Evolutionary conservation across 2,329 filamentous ascomycete genomes (phyloP).

Genomic region (Ilyonectria robusta): DNA sequence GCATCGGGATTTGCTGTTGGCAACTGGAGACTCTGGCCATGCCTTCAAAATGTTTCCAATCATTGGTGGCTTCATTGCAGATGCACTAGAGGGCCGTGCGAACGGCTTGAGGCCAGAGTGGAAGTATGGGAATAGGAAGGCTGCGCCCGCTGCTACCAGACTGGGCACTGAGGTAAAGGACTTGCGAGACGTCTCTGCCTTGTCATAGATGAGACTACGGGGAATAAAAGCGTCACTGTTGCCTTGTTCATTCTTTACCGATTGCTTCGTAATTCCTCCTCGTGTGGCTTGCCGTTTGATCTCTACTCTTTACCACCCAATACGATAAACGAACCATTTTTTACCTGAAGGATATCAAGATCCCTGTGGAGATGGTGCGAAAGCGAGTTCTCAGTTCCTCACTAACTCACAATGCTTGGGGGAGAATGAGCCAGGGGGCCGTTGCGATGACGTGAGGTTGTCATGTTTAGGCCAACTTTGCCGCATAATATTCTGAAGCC

Average conservation of each 20-base stretch:
- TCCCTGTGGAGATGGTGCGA: background rate
- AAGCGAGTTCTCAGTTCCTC: background rate
- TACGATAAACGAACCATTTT: no score
- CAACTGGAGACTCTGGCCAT: constrained; percentile 46
- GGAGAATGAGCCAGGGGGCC: no score
- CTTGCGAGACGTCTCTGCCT: constrained; percentile 32
- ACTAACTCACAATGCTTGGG: background rate
- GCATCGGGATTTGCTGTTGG: constrained; percentile 35
- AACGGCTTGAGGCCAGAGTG: constrained; percentile 39
- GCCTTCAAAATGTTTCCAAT: constrained; percentile 49
- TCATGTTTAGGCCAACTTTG: no score
- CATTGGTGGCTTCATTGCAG: constrained; percentile 42
- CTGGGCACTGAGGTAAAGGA: constrained; percentile 41
- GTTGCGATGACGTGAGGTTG: no score
- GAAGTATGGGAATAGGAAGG: constrained; percentile 35
- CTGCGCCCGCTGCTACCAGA: constrained; percentile 32
- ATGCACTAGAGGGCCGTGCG: constrained; percentile 37
- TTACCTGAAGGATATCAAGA: background rate
- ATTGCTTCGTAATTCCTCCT: no score
- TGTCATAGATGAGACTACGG: no score
- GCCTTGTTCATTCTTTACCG: no score
- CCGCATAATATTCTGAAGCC: background rate
- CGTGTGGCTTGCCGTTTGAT: no score
- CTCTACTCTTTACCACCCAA: no score
- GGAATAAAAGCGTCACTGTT: no score